phyloP scores from a whole-genome alignment of 1,284 basidiomycete species.

The Cryptococcus jaspeensis region DNA sequence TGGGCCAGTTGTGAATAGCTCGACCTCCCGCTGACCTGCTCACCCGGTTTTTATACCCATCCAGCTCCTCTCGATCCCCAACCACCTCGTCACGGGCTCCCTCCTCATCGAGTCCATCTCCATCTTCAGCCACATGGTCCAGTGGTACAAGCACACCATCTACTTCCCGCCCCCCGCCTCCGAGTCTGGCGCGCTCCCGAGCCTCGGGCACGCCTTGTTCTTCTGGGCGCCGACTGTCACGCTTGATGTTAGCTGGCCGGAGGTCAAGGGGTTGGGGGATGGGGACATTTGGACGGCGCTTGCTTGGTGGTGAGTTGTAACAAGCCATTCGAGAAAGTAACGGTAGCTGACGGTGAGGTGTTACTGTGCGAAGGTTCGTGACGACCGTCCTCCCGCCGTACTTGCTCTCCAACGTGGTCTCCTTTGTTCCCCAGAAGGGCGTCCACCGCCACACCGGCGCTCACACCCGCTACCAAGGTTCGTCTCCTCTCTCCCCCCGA shows the following conservation, averaged over 20 bases:
- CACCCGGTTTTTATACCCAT: not conserved
- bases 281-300: constrained; percentile 40
- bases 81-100: constrained; percentile 30
- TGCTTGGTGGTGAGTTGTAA: constrained; percentile 42
- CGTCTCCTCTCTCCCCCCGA: constrained; percentile 9
- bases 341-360: not conserved
- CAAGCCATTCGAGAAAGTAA: not conserved
- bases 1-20: not conserved
- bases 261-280: constrained; percentile 23
- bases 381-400: constrained; percentile 46
- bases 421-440: constrained; percentile 42
- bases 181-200: constrained; percentile 29
- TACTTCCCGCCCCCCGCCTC: constrained; percentile 37
- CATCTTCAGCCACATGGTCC: constrained; percentile 37
- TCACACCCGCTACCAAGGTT: constrained; percentile 33
- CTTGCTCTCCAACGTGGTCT: constrained; percentile 40
- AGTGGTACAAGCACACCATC: constrained; percentile 40
- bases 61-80: constrained; percentile 37
- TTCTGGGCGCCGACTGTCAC: constrained; percentile 43
- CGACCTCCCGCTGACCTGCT: not conserved
- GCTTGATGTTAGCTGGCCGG: constrained; percentile 33
- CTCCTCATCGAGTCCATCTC: constrained; percentile 34
- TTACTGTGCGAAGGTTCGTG: constrained; percentile 34
- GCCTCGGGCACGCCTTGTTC: constrained; percentile 36
- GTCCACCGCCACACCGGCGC: constrained; percentile 17